Base-by-base conservation (phyloP, 345 rosid species). In the Euphorbia peplus region DNA sequence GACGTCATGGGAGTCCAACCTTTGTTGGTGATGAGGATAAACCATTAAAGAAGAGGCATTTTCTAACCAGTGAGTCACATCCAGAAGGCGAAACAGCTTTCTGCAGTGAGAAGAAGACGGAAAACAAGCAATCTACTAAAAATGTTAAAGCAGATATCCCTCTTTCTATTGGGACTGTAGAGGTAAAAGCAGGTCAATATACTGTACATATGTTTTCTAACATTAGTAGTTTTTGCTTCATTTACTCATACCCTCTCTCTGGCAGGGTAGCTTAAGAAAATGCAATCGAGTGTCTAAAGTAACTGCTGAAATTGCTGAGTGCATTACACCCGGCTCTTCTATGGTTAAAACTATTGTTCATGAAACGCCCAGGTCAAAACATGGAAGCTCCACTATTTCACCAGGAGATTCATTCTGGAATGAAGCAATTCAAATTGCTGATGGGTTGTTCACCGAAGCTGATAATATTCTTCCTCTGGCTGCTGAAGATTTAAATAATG, bases 401-500 rank as follows among this genome's bases (percentile, higher is more conserved):
- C 98, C 97, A 9, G 97, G 97, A 67, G 98, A 93, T n/a, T 85
- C 89, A 69, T 93, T 93, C 77, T 93, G 98, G 98, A 85, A 83
- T 82, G 98, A 93, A 80, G 98, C 96, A 63, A 83, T 93, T 80
- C 83, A 84, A 77, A 73, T 93, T 78, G 98, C 95, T 79, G 98
- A 93, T 83, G 91, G 92, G 59, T 76, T 93, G 78, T 71, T 76
- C 77, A 67, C 70, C 62, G 85, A 80, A 76, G 53, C 71, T 60
- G 79, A 78, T 51, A 63, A 70, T 65, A 68, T 74, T 65, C 51
- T 69, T 81, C 59, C 60, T 66, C 35, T 62, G 37, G 70, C 53
- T 68, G 81, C 72, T 14, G 75, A 76, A 66, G 78, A 69, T 74
- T 60, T 58, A 28, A 65, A 60, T 66, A 60, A 55, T 63, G 78